Base-by-base conservation (phyloP, 345 rosid species). In the Citrus mangshanensis region DNA sequence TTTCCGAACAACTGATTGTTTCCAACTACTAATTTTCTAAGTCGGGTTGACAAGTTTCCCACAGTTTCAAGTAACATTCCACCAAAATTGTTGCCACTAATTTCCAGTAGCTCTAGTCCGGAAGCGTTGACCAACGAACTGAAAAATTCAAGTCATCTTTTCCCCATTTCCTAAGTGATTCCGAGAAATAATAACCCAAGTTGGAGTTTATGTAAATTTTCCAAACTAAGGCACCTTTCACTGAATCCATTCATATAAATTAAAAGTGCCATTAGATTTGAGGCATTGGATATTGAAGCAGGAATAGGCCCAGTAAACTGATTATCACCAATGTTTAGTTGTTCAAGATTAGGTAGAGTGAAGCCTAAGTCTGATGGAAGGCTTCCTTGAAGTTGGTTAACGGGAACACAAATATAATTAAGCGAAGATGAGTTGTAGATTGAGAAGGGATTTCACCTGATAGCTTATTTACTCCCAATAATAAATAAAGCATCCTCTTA, bases 361-460 rank as follows among this genome's bases (percentile, higher is more conserved):
- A 55, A 25, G 68, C 78, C 80, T 13, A 82, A 22, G 56, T 51
- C 56, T 51, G 56, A 51, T 4, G 56, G 56, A 16, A 51, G 56
- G 56, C 22, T 14, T 51, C 72, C 72, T 2, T 68, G 32, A 40
- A 68, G 72, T 4, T 68, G 54, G 51, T 68, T 68, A 0, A 4
- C 0, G 0, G 30, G 0, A n/a, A 68, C 24, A 12, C 1, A 0
- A 13, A 38, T 2, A 22, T 0, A 0, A 27, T 0, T 6, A 12
- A 68, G 72, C 9, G 34, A 68, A 68, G 72, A 68, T 25, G 24
- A n/a, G 21, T 68, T 68, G 55, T 68, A 40, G 55, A 68, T 68
- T 68, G 55, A 68, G 56, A 54, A 30, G 13, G 72, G 25, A 68
- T 68, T n/a, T 42, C 51, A 40, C 72, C 72, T 40, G 72, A 68